phyloP scores from a whole-genome alignment of 805 yeast genomes.

The Yarrowia bubula region DNA sequence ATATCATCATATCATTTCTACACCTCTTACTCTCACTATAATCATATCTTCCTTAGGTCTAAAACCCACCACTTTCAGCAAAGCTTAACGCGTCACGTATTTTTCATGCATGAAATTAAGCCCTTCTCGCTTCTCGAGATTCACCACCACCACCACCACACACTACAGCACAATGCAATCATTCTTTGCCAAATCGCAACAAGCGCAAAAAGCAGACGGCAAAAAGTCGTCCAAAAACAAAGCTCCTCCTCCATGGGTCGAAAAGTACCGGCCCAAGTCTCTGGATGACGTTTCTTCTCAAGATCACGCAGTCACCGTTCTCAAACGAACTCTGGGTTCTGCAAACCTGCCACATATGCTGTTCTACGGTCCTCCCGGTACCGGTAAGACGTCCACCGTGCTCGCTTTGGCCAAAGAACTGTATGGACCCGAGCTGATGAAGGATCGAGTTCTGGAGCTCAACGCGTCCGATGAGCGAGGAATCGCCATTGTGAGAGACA shows the following conservation, averaged over 20 bases:
- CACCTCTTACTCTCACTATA: too few relatives aligned
- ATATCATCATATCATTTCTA: too few relatives aligned
- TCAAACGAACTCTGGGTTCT: slow-evolving; percentile 72
- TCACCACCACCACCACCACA: neutral
- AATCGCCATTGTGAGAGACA: slow-evolving; percentile 95
- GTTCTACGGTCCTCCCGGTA: slow-evolving; percentile 95
- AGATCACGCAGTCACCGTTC: slow-evolving; percentile 79
- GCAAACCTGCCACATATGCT: slow-evolving; percentile 71
- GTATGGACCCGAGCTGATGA: slow-evolving; percentile 73
- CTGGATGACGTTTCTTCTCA: slow-evolving; percentile 90
- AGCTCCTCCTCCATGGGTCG: slow-evolving; percentile 26
- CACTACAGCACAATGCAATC: slow-evolving; percentile 1
- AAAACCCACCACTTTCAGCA: neutral
- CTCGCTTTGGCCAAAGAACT: slow-evolving; percentile 83
- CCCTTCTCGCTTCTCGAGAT: neutral
- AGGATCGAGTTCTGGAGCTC: slow-evolving; percentile 87
- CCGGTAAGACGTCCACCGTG: slow-evolving; percentile 88
- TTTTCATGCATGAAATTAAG: slow-evolving; percentile 3
- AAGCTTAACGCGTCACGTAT: slow-evolving; percentile 22
- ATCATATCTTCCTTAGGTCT: too few relatives aligned
- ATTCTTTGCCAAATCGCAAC: slow-evolving; percentile 17
- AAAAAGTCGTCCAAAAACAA: slow-evolving; percentile 1
- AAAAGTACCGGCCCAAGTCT: slow-evolving; percentile 65
- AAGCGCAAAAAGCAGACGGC: slow-evolving; percentile 9
- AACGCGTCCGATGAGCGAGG: slow-evolving; percentile 98